Evolutionary conservation across 495 filamentous ascomycete genomes (phyloP), one percentile per base, ranked within the genome.

Genomic region (Neurospora sp.): DNA sequence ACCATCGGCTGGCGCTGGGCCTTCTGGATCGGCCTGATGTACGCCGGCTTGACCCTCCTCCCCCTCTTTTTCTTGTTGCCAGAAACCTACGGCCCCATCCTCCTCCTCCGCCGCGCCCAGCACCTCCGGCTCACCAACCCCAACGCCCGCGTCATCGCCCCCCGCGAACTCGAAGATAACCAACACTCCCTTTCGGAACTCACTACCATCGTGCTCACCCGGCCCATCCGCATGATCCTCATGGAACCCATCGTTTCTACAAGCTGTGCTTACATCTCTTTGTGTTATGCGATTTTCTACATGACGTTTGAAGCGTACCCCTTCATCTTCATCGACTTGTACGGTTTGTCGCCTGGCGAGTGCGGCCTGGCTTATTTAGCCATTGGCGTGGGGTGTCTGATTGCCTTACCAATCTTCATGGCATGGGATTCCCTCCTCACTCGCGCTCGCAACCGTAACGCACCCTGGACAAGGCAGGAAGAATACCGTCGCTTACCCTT

Each of bases 211-310:
- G 82, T 84, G 1, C 72, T 84, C 3, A 80, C 82, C 8, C 77
- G 84, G 6, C 82, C 83, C 4, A 75, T 86, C 15, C 79, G 82
- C 70, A 85, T 85, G 83, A 79, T 84, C 39, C 38, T 82, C n/a
- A 77, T 78, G 24, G 83, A 85, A 75, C 80, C 81, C 31, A 82
- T 85, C 48, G 82, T 94, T 24, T 85, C 88, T 34, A 86, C 90
- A 40, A 88, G 84, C 1, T 92, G 90, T 43, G 80, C 93, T 11
- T 94, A 92, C 79, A 85, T 93, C 2, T 85, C 90, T 0, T 81
- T 92, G 4, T 85, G 89, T 17, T 94, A 93, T 78, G 88, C 88
- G 8, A 91, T 94, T 39, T 94, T 94, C 74, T 93, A 92, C 79
- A 88, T 93, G 76, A 91, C 86, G 73, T 92, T 93, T 74, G 87